phyloP scores from a whole-genome alignment of 108 stramenopile genomes.

The Chaetoceros tenuissimus region DNA sequence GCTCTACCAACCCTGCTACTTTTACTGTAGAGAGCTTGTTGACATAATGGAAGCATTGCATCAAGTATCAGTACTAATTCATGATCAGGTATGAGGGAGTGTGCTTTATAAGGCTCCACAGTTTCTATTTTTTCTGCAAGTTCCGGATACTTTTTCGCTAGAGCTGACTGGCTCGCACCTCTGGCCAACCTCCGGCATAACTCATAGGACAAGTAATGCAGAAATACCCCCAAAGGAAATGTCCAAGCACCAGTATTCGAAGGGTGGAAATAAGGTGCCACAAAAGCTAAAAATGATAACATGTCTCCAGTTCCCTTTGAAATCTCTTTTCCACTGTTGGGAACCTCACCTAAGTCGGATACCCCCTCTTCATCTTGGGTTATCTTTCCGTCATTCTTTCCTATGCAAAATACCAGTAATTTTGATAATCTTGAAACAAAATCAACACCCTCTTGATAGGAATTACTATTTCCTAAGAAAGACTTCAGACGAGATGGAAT shows the following conservation, averaged over 20 bases:
- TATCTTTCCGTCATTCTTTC: slow-evolving; percentile 8
- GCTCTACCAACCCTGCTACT: slow-evolving; percentile 74
- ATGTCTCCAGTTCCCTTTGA: slow-evolving; percentile 75
- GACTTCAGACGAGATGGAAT: slow-evolving; percentile 66
- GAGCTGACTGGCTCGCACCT: slow-evolving; percentile 47
- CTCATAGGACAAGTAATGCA: slow-evolving; percentile 81
- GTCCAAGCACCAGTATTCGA: slow-evolving; percentile 87
- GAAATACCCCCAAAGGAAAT: slow-evolving; percentile 73
- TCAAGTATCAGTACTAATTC: slow-evolving; percentile 75
- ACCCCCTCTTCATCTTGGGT: not conserved
- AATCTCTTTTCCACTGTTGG: slow-evolving; percentile 1
- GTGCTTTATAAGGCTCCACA: slow-evolving; percentile 45
- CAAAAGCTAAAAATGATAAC: slow-evolving; percentile 63
- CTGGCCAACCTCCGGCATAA: slow-evolving; percentile 58
- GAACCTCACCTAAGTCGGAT: slow-evolving; percentile 1
- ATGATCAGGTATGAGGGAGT: slow-evolving; percentile 34
- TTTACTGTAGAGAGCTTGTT: slow-evolving; percentile 81
- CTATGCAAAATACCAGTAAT: slow-evolving; percentile 66
- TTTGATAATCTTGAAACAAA: slow-evolving; percentile 77
- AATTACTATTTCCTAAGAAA: slow-evolving; percentile 52
- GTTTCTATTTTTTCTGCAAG: slow-evolving; percentile 27
- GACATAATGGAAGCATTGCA: slow-evolving; percentile 68
- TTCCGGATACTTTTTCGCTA: slow-evolving; percentile 31
- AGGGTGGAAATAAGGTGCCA: slow-evolving; percentile 86
- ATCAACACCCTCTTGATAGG: slow-evolving; percentile 80